Base-by-base conservation (phyloP, 192 early-diverging fungal genomes). In the Coemansia sp. region DNA sequence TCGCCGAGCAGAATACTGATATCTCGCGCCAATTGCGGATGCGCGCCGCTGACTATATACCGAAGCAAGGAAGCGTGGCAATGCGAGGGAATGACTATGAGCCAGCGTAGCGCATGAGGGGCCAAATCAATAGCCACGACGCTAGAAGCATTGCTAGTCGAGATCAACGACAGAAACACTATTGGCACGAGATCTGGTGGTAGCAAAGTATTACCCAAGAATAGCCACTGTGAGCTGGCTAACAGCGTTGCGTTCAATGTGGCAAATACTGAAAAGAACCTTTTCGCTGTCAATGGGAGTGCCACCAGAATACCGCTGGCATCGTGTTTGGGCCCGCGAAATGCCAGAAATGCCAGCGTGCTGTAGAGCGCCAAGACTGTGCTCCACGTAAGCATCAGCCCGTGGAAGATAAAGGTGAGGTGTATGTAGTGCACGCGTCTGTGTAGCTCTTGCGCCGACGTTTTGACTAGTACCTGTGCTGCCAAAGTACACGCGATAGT, bases 161-260 rank as follows among this genome's bases (percentile, higher is more conserved):
- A 15, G 14, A 70, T 57, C 23, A 70, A 31, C 7, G 27, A 29
- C 2, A 70, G 27, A 14, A 63, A 58, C 23, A 29, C 8, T 1
- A 55, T 15, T 14, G 68, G 68, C 3, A 70, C 11, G 32, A 70
- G 68, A 51, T 70, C 68, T 2, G 68, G 61, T 1, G 68, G 68
- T 50, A 70, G 6, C 15, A 70, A 3, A 3, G 68, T 70, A 37
- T 55, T 48, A 29, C 68, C 53, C 14, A 70, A 51, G 23, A 70
- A 63, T 0, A 70, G 60, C 68, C 68, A 70, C 61, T 70, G 68
- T 0, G 68, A 63, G 37, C 61, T 44, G 3, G 68, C 68, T 25
- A 63, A 5, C 25, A 70, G 58, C 21, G 68, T 39, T 2, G 42
- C 46, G 21, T 29, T 29, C 21, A 63, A 51, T 1, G 59, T 19